A percentile compares a stretch with the other conserved stretches of the same genome.
Conservation (phyloP, 2,329 filamentous ascomycete species). For the Cytospora piceicola region DNA sequence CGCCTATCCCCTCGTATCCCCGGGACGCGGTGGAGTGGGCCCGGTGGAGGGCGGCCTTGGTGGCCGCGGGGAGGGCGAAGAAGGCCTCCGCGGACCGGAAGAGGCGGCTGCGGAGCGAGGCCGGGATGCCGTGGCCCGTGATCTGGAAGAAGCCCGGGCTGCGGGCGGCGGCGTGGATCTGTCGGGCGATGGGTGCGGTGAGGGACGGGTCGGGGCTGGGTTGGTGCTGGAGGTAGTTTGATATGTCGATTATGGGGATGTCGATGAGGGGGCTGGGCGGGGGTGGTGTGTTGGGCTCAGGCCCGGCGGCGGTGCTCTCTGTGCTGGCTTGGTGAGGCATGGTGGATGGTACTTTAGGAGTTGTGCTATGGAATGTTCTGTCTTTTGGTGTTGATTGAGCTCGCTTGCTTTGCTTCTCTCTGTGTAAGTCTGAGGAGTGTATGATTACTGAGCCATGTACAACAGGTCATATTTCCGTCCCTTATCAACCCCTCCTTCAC, state of each 20-base stretch:
- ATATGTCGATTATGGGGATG: constrained; percentile 39
- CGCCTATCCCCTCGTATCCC: constrained; percentile 48
- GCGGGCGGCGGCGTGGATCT: constrained; percentile 44
- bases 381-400: background rate
- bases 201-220: constrained; percentile 24
- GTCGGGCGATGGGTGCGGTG: constrained; percentile 22
- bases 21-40: constrained; percentile 35
- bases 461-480: background rate
- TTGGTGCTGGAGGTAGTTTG: constrained; percentile 31
- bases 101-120: constrained; percentile 35
- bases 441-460: too few species aligned
- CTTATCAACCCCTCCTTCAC: background rate
- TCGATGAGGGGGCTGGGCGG: background rate
- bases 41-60: constrained; percentile 37
- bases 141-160: constrained; percentile 53
- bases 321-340: background rate
- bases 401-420: background rate
- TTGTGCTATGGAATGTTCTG: background rate
- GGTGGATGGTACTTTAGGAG: background rate
- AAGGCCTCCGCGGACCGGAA: constrained; percentile 33
- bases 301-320: background rate
- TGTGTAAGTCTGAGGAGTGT: background rate
- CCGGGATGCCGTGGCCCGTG: constrained; percentile 47
- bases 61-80: constrained; percentile 38
- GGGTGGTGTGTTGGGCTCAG: background rate